phyloP scores from a whole-genome alignment of 352 stramenopile genomes.

The Pythium guiyangense region DNA sequence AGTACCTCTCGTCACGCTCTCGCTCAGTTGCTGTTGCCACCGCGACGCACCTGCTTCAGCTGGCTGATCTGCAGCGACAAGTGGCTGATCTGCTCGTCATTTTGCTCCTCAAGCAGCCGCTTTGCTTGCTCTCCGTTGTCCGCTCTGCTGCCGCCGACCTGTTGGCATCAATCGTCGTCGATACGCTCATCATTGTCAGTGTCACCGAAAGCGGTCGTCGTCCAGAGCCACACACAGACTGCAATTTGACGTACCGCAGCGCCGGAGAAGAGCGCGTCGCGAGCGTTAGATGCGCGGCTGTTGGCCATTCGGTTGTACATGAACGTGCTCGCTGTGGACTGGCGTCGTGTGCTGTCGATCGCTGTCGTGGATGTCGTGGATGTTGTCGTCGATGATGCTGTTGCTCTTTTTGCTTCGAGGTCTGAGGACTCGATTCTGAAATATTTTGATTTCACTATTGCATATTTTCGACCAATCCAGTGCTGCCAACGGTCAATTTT shows the following conservation, averaged over 20 bases:
- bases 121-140: constrained; percentile 78
- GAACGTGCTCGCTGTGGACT: constrained; percentile 14
- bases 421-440: too few relatives aligned
- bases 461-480: too few relatives aligned
- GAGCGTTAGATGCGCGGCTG: constrained; percentile 31
- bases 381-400: not conserved
- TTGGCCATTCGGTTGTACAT: constrained; percentile 86
- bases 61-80: constrained; percentile 85
- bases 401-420: too few relatives aligned
- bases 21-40: too few relatives aligned
- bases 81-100: constrained; percentile 86
- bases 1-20: too few relatives aligned
- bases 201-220: too few relatives aligned
- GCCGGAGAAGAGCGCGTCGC: constrained; percentile 66
- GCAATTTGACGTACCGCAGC: constrained; percentile 26
- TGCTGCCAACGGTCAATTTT: too few relatives aligned
- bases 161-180: not conserved
- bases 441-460: too few relatives aligned
- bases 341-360: not conserved
- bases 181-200: too few relatives aligned
- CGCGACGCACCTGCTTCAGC: constrained; percentile 61
- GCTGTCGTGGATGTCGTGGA: not conserved
- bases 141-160: constrained; percentile 27
- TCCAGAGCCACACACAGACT: too few relatives aligned
- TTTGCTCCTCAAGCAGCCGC: constrained; percentile 79